Evolutionary conservation across 1,284 basidiomycete species (phyloP).

Genomic region (Rhizopogon parksii): DNA sequence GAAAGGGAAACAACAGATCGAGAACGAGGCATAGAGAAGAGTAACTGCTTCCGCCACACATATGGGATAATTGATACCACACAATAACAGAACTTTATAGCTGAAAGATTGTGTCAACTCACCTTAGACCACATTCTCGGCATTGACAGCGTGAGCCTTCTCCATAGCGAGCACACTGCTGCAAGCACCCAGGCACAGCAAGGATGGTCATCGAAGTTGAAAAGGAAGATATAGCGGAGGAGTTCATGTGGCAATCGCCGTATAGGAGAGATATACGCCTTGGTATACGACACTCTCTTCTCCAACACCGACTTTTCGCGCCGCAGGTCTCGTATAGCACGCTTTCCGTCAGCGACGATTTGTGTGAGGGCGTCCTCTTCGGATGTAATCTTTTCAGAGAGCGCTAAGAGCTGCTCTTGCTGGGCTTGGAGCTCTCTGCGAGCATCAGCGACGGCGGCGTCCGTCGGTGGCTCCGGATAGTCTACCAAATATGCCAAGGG

Average conservation of each 20-base stretch:
- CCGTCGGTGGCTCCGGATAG: conserved; percentile 51
- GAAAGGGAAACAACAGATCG: conserved; percentile 9
- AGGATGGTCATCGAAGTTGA: conserved; percentile 58
- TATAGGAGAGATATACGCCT: conserved; percentile 64
- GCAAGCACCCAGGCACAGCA: conserved; percentile 66
- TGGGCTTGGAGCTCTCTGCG: conserved; percentile 34
- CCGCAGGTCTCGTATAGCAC: conserved; percentile 46
- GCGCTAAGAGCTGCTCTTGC: conserved; percentile 26
- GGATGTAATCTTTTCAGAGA: conserved; percentile 34
- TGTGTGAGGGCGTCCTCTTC: conserved; percentile 50
- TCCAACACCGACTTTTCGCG: conserved; percentile 41
- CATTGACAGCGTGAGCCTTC: conserved; percentile 53
- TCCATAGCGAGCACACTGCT: conserved; percentile 57
- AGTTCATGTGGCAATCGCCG: conserved; percentile 60
- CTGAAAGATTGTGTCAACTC: conserved; percentile 19
- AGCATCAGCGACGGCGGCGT: conserved; percentile 41
- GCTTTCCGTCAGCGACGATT: conserved; percentile 47
- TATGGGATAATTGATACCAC: conserved; percentile 9
- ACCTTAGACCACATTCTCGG: conserved; percentile 71
- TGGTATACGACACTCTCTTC: conserved; percentile 37
- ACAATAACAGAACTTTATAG: conserved; percentile 2
- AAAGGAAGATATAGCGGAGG: conserved; percentile 57
- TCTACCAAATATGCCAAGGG: conserved; percentile 5
- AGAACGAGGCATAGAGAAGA: conserved; percentile 4
- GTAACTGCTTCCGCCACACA: background rate